phyloP scores from a whole-genome alignment of 139 green algal species.

The Ettlia oleoabundans region DNA sequence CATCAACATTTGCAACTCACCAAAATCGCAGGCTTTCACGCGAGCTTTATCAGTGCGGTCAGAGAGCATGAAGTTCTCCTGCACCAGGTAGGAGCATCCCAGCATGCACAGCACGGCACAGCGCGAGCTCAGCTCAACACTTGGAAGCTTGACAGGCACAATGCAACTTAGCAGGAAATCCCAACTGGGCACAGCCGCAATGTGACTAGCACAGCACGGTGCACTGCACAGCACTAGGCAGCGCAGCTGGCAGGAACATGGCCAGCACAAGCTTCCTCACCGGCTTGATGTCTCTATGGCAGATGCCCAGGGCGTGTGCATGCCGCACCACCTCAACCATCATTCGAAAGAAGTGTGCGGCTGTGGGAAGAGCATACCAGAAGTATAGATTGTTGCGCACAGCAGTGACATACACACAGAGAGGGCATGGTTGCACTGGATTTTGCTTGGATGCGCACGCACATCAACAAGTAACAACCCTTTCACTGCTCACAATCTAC shows the following conservation, averaged over 20 bases:
- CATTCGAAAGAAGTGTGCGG: slow-evolving; percentile 41
- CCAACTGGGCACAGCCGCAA: no score
- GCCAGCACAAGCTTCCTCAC: no score
- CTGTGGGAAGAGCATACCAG: not conserved
- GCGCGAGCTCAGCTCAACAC: not conserved
- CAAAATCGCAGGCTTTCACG: slow-evolving; percentile 81
- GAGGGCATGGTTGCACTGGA: no score
- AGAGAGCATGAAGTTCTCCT: slow-evolving; percentile 86
- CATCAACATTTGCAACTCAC: not conserved
- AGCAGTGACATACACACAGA: not conserved
- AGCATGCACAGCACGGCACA: not conserved
- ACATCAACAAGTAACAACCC: no score
- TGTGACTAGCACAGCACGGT: no score
- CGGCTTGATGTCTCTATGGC: slow-evolving; percentile 34
- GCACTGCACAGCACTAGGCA: no score
- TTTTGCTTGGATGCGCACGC: no score
- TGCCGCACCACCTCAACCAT: slow-evolving; percentile 50
- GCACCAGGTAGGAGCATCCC: slow-evolving; percentile 81
- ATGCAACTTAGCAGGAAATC: no score
- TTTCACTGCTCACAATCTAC: no score
- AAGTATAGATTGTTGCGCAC: not conserved
- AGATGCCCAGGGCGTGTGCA: slow-evolving; percentile 51
- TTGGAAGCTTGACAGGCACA: no score
- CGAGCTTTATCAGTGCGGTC: slow-evolving; percentile 43
- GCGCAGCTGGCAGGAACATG: no score